Evolutionary conservation across 2,329 filamentous ascomycete genomes (phyloP), one percentile per base, ranked within the genome.

Genomic region (Pestalotiopsis sp.): DNA sequence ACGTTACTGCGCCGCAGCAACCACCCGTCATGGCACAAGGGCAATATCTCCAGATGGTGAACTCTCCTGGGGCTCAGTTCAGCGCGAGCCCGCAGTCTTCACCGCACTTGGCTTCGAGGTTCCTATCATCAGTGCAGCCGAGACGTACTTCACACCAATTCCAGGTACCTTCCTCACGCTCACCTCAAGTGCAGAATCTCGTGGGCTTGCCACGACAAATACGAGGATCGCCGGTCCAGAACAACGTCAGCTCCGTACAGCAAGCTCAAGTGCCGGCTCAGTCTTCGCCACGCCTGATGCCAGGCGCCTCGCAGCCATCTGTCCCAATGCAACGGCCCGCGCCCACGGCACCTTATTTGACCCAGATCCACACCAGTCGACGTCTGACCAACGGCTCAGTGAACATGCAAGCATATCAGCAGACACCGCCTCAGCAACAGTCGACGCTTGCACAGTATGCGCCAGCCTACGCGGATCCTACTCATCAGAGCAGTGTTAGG

Each of bases 151-250:
- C 68, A 39, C 61, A 69, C n/a, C 60, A 62, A 1, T 55, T 67
- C 2, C 65, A 67, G 23, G 39, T 27, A 17, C 23, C 65, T 52
- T 65, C 39, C 25, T 14, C 49, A 25, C 49, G 52, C 20, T 69
- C 65, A 7, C 65, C 68, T 12, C 68, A 65, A 13, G 17, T 69
- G 27, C 68, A 69, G 31, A 69, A 20, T 20, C 5, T 55, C n/a
- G 49, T 38, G 36, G 55, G 14, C n/a, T 14, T 61, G 31, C 45
- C 39, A 14, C 59, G 65, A 11, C 41, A 25, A n/a, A 39, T 63
- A 49, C 64, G 64, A 13, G 64, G 67, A 23, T 55, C 70, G 52
- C 68, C 49, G 17, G 45, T 69, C 27, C 70, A 70, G 38, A 68
- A 27, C 13, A 58, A 17, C 49, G 14, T 39, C 4, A 60, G 27